Conservation (phyloP, 2,329 filamentous ascomycete genomes). For the Microcyclospora tardicrescens region DNA sequence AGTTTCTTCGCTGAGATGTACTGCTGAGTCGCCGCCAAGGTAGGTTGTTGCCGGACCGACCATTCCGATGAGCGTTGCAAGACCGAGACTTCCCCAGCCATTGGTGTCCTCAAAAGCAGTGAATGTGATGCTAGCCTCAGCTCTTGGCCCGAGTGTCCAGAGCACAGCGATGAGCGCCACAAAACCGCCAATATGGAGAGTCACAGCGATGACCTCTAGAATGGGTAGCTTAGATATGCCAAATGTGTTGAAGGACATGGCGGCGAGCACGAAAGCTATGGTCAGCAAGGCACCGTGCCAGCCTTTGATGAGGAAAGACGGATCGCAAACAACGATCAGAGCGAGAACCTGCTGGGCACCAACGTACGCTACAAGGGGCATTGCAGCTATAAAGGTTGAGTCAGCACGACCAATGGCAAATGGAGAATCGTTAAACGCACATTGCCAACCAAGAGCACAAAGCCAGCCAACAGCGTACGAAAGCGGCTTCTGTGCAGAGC, state of each 20-base stretch:
- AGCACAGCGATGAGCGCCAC: conserved; percentile 30
- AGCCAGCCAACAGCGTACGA: conserved; percentile 39
- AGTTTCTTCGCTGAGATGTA: conserved; percentile 8
- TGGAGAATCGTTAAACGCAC: neutral
- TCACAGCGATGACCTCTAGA: conserved; percentile 35
- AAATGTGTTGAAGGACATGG: conserved; percentile 30
- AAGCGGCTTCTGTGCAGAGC: conserved; percentile 42
- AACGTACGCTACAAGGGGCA: conserved; percentile 16
- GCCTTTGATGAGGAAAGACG: conserved; percentile 12
- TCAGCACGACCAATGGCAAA: neutral
- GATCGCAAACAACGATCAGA: conserved; percentile 14
- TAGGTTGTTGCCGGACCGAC: conserved; percentile 1
- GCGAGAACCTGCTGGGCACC: conserved; percentile 17
- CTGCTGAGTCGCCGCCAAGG: conserved; percentile 1
- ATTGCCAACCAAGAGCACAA: conserved; percentile 19
- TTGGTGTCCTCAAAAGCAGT: conserved; percentile 27
- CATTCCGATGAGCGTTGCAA: neutral
- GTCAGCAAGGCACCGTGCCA: conserved; percentile 7
- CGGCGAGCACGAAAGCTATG: conserved; percentile 1
- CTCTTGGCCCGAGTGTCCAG: neutral
- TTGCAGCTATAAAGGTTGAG: conserved; percentile 5
- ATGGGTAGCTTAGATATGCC: conserved; percentile 30
- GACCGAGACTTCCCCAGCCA: conserved; percentile 9
- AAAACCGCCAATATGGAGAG: conserved; percentile 39
- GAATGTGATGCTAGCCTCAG: conserved; percentile 12